Conservation (phyloP, 2,329 filamentous ascomycete genomes). For the Fragosphaeria purpurea region DNA sequence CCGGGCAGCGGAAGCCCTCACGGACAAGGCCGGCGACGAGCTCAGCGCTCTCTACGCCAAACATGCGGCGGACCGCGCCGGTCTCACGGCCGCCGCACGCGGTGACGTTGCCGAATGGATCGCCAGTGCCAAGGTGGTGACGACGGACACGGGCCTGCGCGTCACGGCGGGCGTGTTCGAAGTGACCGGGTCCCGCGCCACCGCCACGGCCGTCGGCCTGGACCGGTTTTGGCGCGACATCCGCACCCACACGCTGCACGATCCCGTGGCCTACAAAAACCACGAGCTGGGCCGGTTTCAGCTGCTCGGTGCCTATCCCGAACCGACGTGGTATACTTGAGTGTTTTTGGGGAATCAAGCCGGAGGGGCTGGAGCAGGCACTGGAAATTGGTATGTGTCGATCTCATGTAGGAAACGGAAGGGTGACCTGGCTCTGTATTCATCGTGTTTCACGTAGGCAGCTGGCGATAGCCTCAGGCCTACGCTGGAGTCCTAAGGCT, state of each 20-base stretch:
- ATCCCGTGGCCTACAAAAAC: slow-evolving; percentile 59
- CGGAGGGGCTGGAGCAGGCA: too few species aligned
- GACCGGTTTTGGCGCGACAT: slow-evolving; percentile 59
- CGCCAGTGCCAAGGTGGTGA: slow-evolving; percentile 51
- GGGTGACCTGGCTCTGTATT: too few species aligned
- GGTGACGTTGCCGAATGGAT: slow-evolving; percentile 55
- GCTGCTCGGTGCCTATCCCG: slow-evolving; percentile 45
- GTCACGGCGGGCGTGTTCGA: slow-evolving; percentile 56
- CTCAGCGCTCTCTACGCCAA: slow-evolving; percentile 36
- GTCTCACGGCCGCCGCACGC: slow-evolving; percentile 39
- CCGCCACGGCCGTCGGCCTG: slow-evolving; percentile 46
- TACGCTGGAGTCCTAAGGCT: too few species aligned
- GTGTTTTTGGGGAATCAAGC: too few species aligned
- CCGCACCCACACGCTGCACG: slow-evolving; percentile 56
- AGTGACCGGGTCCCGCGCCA: slow-evolving; percentile 49
- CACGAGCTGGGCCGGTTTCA: slow-evolving; percentile 49
- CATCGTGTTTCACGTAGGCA: too few species aligned
- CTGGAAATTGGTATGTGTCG: too few species aligned
- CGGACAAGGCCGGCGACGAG: slow-evolving; percentile 43
- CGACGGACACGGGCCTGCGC: slow-evolving; percentile 47
- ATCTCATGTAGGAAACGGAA: too few species aligned
- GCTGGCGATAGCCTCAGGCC: too few species aligned
- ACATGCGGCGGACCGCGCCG: slow-evolving; percentile 29
- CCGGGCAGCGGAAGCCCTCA: slow-evolving; percentile 47
- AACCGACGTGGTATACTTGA: slow-evolving; percentile 50